These are phyloP conservation scores for Solanum tacnaense DNA, from an alignment of 257 asterid species.

Conservation along the genomic window DNA sequence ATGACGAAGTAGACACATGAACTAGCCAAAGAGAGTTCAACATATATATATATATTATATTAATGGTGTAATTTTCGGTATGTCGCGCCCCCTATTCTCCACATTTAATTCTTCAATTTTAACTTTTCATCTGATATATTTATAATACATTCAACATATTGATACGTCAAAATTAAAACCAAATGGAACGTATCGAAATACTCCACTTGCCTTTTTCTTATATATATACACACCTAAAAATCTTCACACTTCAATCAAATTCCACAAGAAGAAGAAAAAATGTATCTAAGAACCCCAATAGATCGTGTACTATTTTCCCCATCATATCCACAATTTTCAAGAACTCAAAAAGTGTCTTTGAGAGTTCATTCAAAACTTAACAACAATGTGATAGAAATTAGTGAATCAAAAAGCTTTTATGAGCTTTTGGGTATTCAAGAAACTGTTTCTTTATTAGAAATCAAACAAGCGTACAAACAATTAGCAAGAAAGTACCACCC, in stretches of 20 bases:
- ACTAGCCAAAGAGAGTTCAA: too few relatives aligned
- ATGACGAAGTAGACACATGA: not conserved
- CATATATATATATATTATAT: too few relatives aligned
- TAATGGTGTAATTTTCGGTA: too few relatives aligned
- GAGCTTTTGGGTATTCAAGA: slow-evolving; percentile 69
- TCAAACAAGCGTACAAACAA: slow-evolving; percentile 81
- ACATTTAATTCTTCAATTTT: not conserved
- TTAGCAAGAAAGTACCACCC: slow-evolving; percentile 87
- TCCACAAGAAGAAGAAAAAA: not conserved
- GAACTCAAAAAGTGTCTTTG: not conserved
- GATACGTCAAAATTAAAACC: too few relatives aligned
- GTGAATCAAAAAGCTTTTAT: slow-evolving; percentile 28
- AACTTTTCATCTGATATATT: too few relatives aligned
- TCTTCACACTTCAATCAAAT: not conserved
- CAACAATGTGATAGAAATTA: not conserved
- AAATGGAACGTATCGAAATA: too few relatives aligned
- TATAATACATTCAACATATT: not conserved
- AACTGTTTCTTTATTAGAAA: slow-evolving; percentile 47
- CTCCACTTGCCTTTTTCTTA: not conserved
- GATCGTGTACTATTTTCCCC: not conserved
- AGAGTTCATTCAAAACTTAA: not conserved
- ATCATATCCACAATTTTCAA: not conserved
- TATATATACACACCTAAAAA: not conserved
- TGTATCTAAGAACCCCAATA: slow-evolving; percentile 4
- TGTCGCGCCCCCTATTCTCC: fast-evolving